Conservation (phyloP, 225 moss, liverwort and hornwort genomes). For the Marchantia polymorpha region DNA sequence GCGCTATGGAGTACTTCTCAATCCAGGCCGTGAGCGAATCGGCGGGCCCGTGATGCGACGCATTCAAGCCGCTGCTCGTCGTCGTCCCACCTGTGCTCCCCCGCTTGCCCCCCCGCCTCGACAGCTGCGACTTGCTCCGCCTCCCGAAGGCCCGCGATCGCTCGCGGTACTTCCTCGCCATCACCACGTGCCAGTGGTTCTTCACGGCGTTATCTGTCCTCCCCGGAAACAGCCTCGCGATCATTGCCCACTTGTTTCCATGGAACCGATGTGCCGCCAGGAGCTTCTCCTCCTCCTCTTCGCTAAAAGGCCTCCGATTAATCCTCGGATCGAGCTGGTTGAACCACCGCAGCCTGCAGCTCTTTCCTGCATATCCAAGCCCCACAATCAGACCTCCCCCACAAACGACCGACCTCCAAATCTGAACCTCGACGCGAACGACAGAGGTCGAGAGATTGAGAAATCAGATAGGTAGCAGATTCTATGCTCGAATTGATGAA, state of each 20-base stretch:
- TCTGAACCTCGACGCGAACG: background rate
- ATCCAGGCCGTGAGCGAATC: constrained; percentile 88
- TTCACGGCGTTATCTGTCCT: constrained; percentile 98
- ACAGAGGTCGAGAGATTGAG: background rate
- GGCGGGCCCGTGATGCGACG: constrained; percentile 36
- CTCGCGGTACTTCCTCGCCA: constrained; percentile 87
- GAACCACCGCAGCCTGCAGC: constrained; percentile 94
- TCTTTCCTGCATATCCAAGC: constrained; percentile 60
- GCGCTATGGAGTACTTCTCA: constrained; percentile 61
- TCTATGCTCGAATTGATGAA: background rate
- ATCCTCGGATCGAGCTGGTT: constrained; percentile 94
- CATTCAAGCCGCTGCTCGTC: constrained; percentile 33
- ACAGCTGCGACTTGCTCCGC: constrained; percentile 66
- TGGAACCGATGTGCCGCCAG: constrained; percentile 85
- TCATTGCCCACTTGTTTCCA: constrained; percentile 99
- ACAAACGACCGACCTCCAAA: background rate
- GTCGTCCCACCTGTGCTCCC: constrained; percentile 34
- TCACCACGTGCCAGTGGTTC: constrained; percentile 97
- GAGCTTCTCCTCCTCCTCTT: constrained; percentile 90
- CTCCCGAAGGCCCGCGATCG: constrained; percentile 78
- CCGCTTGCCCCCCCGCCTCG: constrained; percentile 60
- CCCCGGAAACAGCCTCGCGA: constrained; percentile 89
- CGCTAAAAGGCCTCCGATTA: constrained; percentile 86
- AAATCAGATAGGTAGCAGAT: background rate
- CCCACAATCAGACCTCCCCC: background rate